Percentiles rank a stretch among this genome's conserved stretches.
Evolutionary conservation across 1,139 yeast genomes (phyloP).

Genomic region (Scheffersomyces illinoinensis): DNA sequence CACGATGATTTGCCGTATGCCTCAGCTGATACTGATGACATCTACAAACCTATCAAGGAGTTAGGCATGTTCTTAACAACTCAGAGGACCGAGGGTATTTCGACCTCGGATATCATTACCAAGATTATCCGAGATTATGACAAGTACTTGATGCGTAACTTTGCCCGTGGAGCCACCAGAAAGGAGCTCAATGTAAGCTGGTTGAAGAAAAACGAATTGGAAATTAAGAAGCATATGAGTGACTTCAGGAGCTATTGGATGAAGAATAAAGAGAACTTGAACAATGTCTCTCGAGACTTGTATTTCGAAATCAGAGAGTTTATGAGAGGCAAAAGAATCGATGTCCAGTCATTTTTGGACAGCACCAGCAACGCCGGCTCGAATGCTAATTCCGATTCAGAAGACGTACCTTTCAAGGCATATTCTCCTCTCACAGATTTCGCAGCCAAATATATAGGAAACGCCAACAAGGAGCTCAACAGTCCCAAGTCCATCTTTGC

Average conservation of each 20-base stretch:
- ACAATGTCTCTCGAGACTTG: constrained; percentile 75
- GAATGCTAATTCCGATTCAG: constrained; percentile 28
- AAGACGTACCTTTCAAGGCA: constrained; percentile 27
- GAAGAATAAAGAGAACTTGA: constrained; percentile 67
- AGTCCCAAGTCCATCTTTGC: constrained; percentile 49
- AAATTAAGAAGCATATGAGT: constrained; percentile 82
- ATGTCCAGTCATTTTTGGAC: constrained; percentile 31
- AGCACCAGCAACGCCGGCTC: constrained; percentile 14
- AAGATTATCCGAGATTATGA: constrained; percentile 94
- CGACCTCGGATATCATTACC: constrained; percentile 94
- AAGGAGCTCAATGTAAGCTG: constrained; percentile 95
- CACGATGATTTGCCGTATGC: constrained; percentile 97
- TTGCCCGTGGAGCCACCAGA: constrained; percentile 96
- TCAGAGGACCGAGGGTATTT: constrained; percentile 94
- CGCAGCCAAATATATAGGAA: constrained; percentile 61
- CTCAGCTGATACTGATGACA: constrained; percentile 82
- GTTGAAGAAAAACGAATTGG: constrained; percentile 95
- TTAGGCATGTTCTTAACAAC: constrained; percentile 90
- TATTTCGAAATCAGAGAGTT: constrained; percentile 82
- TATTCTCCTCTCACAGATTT: constrained; percentile 60
- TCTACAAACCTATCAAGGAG: constrained; percentile 88
- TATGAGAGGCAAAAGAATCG: constrained; percentile 55
- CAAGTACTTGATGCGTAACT: constrained; percentile 93
- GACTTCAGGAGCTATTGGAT: constrained; percentile 87
- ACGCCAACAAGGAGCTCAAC: constrained; percentile 49